Evolutionary conservation across 768 basidiomycete species (phyloP).

Genomic region (Suillus spraguei): DNA sequence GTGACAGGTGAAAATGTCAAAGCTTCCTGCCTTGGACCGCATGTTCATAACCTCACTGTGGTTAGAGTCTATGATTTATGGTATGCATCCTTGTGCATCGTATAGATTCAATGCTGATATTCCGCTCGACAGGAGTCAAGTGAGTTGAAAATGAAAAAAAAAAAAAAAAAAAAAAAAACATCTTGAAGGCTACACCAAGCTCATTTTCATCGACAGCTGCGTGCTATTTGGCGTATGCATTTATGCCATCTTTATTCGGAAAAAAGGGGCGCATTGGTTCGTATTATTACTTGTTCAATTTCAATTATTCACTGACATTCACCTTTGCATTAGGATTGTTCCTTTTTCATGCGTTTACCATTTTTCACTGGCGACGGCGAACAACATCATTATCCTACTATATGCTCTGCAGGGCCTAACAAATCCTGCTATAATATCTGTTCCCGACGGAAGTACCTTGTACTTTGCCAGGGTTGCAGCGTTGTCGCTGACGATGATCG

Average conservation of each 20-base stretch:
- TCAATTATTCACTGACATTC: not conserved
- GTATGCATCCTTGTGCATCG: not conserved
- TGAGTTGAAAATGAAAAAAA: not conserved
- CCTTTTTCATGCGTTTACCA: constrained; percentile 1
- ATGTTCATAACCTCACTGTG: constrained; percentile 10
- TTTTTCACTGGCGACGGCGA: not conserved
- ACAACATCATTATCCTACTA: not conserved
- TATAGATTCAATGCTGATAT: not conserved
- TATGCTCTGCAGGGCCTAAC: not conserved
- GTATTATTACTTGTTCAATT: not conserved
- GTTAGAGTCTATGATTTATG: constrained; percentile 11
- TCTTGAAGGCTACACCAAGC: not conserved
- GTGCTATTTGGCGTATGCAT: constrained; percentile 13
- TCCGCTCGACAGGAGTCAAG: constrained; percentile 8
- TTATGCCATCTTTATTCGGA: not conserved
- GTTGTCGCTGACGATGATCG: not conserved
- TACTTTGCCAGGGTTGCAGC: not conserved
- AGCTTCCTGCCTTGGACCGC: constrained; percentile 3
- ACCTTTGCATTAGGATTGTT: constrained; percentile 2
- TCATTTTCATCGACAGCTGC: constrained; percentile 4
- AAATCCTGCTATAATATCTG: not conserved
- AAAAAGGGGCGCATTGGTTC: constrained; percentile 6
- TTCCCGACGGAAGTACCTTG: not conserved
- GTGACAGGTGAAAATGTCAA: not conserved
- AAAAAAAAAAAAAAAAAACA: not conserved